These are phyloP conservation scores for Tuber indicum DNA, from an alignment of 495 filamentous ascomycete genomes.

Conservation along the genomic window DNA sequence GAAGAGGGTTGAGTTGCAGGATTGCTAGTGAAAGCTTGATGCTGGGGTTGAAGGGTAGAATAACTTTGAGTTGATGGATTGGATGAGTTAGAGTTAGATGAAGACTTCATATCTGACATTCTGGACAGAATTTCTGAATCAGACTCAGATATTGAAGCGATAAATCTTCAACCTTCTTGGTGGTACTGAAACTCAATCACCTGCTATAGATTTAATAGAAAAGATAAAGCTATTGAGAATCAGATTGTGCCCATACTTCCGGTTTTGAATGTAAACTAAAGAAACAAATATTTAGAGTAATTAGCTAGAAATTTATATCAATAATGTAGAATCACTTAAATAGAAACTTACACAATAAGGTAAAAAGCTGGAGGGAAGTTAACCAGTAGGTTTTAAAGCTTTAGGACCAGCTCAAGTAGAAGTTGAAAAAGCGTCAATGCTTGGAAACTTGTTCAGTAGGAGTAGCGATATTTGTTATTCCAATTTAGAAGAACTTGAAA, in stretches of 20 bases:
- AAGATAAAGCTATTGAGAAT: neutral
- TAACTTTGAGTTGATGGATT: neutral
- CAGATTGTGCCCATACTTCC: neutral
- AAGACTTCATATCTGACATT: neutral
- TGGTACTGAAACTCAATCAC: neutral
- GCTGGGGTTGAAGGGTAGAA: neutral
- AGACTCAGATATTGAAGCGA: neutral
- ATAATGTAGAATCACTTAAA: neutral
- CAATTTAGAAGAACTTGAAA: neutral
- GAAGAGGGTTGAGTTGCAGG: neutral
- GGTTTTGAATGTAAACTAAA: neutral
- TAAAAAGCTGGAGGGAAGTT: no score
- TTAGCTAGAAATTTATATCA: neutral
- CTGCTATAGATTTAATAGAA: neutral
- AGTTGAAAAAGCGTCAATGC: no score
- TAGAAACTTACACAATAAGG: neutral
- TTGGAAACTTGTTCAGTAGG: fast-evolving
- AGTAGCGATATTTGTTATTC: no score
- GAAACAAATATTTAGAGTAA: neutral
- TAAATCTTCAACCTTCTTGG: neutral
- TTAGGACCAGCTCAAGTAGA: no score
- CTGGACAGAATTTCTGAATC: neutral
- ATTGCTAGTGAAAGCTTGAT: neutral
- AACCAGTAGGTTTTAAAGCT: no score
- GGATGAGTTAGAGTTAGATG: neutral